Percentiles rank a stretch among this genome's conserved stretches.
phyloP scores from a whole-genome alignment of 495 filamentous ascomycete genomes.

The Aspergillus bridgeri region DNA sequence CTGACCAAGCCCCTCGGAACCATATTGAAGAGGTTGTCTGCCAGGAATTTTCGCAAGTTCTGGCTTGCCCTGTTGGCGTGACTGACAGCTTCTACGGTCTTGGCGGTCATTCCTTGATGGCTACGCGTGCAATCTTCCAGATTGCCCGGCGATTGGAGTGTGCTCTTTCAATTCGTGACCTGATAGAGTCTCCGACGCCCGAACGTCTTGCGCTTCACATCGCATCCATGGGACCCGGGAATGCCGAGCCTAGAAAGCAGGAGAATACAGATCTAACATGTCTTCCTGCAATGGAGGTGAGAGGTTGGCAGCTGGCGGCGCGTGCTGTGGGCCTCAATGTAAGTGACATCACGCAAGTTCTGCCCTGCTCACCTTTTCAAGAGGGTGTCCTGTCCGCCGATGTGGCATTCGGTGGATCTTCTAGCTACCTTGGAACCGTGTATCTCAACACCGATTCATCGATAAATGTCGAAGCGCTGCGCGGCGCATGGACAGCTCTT shows the following conservation, averaged over 20 bases:
- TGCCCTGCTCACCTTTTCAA: slow-evolving; percentile 8
- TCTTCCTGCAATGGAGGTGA: not conserved
- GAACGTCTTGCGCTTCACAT: not conserved
- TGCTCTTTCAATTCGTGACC: slow-evolving; percentile 1
- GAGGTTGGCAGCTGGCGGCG: not conserved
- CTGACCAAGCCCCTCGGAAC: not conserved
- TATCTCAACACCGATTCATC: not conserved
- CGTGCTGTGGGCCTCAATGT: not conserved
- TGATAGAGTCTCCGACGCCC: not conserved
- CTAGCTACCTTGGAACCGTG: not conserved
- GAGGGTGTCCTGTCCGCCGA: slow-evolving; percentile 4
- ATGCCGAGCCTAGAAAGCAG: not conserved
- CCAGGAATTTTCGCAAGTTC: slow-evolving; percentile 4
- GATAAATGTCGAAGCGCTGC: not conserved
- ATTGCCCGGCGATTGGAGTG: slow-evolving; percentile 5
- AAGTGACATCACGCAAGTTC: not conserved
- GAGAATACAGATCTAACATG: not conserved
- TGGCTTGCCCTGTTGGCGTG: not conserved
- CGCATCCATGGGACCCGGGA: not conserved
- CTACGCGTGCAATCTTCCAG: not conserved
- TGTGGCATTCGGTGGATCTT: not conserved
- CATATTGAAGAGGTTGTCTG: slow-evolving; percentile 1
- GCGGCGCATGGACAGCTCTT: not conserved
- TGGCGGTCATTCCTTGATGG: slow-evolving; percentile 10
- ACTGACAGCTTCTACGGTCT: slow-evolving; percentile 7